phyloP scores from a whole-genome alignment of 1,139 yeast species.

The Ogataea hybrid region DNA sequence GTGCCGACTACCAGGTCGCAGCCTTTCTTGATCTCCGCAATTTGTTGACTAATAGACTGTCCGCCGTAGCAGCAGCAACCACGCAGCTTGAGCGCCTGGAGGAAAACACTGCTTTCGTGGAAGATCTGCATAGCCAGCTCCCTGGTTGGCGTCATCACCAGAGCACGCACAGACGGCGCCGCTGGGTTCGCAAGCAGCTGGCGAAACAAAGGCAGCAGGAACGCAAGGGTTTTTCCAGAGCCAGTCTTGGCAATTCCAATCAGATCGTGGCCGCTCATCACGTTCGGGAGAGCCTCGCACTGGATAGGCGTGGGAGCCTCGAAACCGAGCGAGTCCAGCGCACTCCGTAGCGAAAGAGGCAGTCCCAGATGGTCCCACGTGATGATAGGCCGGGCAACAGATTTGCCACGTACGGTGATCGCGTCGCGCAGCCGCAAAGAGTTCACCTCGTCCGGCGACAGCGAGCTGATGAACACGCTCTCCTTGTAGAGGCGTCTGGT shows the following conservation, averaged over 20 bases:
- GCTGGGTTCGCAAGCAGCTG: conserved; percentile 53
- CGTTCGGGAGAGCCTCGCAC: conserved; percentile 85
- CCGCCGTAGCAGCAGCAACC: conserved; percentile 96
- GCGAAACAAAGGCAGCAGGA: conserved; percentile 76
- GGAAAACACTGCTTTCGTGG: conserved; percentile 63
- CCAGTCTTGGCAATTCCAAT: conserved; percentile 97
- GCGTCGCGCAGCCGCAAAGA: conserved; percentile 60
- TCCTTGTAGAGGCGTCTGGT: conserved; percentile 65
- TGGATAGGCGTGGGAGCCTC: conserved; percentile 83
- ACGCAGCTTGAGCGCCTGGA: conserved; percentile 46
- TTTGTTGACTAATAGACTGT: conserved; percentile 76
- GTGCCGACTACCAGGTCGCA: conserved; percentile 87
- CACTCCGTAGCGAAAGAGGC: conserved; percentile 53
- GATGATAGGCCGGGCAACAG: conserved; percentile 64
- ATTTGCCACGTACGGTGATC: conserved; percentile 56
- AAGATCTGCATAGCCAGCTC: conserved; percentile 86
- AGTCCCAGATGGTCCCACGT: conserved; percentile 85
- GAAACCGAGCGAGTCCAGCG: conserved; percentile 47
- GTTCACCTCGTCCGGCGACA: conserved; percentile 52
- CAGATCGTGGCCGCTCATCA: conserved; percentile 86
- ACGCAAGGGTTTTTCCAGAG: conserved; percentile 92
- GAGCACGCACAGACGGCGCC: conserved; percentile 43
- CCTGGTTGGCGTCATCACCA: conserved; percentile 88
- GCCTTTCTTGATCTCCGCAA: conserved; percentile 75
- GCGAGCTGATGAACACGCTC: conserved; percentile 48